These are phyloP conservation scores for Penicillium flavigenum DNA, from an alignment of 495 filamentous ascomycete species.

Conservation along the genomic window DNA sequence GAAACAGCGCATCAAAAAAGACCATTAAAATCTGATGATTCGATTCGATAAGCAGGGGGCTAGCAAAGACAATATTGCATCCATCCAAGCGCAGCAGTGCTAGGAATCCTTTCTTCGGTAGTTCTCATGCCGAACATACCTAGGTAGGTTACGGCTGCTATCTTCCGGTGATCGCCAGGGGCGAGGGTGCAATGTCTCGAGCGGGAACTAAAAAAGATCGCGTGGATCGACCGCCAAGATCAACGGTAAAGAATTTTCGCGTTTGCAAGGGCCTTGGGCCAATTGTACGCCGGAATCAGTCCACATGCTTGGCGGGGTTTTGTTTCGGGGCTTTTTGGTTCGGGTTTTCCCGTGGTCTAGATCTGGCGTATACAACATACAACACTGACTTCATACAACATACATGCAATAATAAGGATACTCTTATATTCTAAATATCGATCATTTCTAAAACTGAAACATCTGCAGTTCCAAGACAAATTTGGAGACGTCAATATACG, in stretches of 20 bases:
- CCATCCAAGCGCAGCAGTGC: background rate
- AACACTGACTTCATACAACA: background rate
- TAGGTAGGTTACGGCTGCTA: too few species aligned
- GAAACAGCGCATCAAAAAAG: background rate
- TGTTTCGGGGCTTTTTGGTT: background rate
- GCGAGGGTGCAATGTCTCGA: conserved; percentile 1
- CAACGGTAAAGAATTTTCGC: conserved; percentile 2
- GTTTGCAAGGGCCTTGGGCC: background rate
- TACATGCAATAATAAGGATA: background rate
- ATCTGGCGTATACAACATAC: background rate
- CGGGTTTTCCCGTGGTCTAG: background rate
- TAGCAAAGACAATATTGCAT: background rate
- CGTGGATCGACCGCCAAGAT: conserved; percentile 9
- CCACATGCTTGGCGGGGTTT: background rate
- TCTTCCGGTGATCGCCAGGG: conserved; percentile 14
- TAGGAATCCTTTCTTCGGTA: background rate
- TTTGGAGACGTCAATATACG: background rate
- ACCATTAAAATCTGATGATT: too few species aligned
- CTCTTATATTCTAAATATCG: background rate
- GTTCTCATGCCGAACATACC: background rate
- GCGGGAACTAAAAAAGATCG: conserved; percentile 13
- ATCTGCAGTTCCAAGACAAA: background rate
- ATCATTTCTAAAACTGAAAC: background rate
- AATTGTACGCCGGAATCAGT: background rate
- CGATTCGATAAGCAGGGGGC: too few species aligned